phyloP scores from a whole-genome alignment of 768 basidiomycete genomes.

The Clavaria fumosa region DNA sequence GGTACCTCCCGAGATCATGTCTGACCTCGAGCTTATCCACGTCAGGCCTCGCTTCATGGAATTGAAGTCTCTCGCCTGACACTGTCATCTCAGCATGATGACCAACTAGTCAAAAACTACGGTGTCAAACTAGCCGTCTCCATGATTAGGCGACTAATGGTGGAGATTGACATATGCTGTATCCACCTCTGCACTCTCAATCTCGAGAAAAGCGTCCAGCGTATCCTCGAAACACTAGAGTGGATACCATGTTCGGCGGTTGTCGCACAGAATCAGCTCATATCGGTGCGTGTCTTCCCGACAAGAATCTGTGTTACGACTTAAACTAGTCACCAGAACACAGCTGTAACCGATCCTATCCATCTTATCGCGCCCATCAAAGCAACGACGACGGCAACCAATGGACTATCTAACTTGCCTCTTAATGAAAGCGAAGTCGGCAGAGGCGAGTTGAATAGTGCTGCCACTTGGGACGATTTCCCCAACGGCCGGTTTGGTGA shows the following conservation, averaged over 20 bases:
- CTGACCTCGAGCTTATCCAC: slow-evolving; percentile 57
- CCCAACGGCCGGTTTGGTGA: slow-evolving; percentile 98
- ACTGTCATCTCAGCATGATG: slow-evolving; percentile 52
- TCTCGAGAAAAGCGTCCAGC: slow-evolving; percentile 87
- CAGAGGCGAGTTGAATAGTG: slow-evolving; percentile 61
- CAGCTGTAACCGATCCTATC: slow-evolving; percentile 16
- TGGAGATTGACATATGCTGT: slow-evolving; percentile 44
- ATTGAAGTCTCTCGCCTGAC: no score
- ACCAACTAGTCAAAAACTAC: slow-evolving; percentile 86
- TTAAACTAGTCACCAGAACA: slow-evolving; percentile 9
- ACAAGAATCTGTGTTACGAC: no score
- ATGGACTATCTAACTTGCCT: slow-evolving; percentile 35
- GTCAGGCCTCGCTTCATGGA: no score
- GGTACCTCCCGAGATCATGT: slow-evolving; percentile 53
- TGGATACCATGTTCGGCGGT: slow-evolving; percentile 40
- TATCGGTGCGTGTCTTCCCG: slow-evolving; percentile 31
- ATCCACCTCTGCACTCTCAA: slow-evolving; percentile 96
- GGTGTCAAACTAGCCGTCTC: slow-evolving; percentile 76
- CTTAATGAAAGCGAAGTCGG: slow-evolving; percentile 40
- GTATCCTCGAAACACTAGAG: slow-evolving; percentile 62
- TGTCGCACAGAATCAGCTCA: slow-evolving; percentile 45
- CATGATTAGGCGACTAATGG: slow-evolving; percentile 52
- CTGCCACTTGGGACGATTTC: slow-evolving; percentile 85
- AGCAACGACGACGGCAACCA: slow-evolving; percentile 48
- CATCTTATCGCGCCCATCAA: slow-evolving; percentile 47